These are phyloP conservation scores for Psilocybe sp. DNA, from an alignment of 768 basidiomycete genomes.

Conservation along the genomic window DNA sequence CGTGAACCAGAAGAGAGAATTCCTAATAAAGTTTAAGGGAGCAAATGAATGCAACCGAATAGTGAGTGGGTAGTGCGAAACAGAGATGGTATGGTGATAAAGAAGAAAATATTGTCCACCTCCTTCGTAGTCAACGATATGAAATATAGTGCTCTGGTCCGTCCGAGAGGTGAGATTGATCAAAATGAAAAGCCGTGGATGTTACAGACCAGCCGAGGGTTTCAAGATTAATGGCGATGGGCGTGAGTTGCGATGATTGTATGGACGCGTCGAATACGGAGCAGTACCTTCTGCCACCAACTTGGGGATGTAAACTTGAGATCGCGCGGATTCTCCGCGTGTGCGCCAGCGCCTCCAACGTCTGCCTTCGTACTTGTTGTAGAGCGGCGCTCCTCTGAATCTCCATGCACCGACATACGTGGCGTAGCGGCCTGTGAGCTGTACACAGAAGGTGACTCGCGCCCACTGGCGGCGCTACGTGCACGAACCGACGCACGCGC, in stretches of 20 bases:
- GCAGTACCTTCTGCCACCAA: conserved; percentile 31
- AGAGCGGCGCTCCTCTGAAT: conserved; percentile 19
- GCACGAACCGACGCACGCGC: too few relatives aligned
- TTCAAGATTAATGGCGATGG: conserved; percentile 9
- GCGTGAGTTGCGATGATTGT: conserved; percentile 19
- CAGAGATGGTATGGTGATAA: too few relatives aligned
- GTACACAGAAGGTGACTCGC: conserved; percentile 36
- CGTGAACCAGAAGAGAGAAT: too few relatives aligned
- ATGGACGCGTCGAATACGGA: conserved; percentile 25
- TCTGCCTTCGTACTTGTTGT: conserved; percentile 24
- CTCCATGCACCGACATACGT: conserved; percentile 23
- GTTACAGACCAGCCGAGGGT: not conserved
- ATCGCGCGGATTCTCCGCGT: conserved; percentile 16
- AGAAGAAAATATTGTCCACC: too few relatives aligned
- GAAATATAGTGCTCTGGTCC: not conserved
- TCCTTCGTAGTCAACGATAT: too few relatives aligned
- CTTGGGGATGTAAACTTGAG: conserved; percentile 4
- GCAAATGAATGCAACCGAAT: too few relatives aligned
- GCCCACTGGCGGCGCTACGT: conserved; percentile 23
- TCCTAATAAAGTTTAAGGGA: too few relatives aligned
- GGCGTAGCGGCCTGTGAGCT: conserved; percentile 31
- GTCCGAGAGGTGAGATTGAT: not conserved
- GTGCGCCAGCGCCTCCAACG: not conserved
- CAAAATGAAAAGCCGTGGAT: not conserved
- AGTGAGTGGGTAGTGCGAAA: too few relatives aligned